phyloP scores from a whole-genome alignment of 352 stramenopile genomes.

The Pythium dissimile region DNA sequence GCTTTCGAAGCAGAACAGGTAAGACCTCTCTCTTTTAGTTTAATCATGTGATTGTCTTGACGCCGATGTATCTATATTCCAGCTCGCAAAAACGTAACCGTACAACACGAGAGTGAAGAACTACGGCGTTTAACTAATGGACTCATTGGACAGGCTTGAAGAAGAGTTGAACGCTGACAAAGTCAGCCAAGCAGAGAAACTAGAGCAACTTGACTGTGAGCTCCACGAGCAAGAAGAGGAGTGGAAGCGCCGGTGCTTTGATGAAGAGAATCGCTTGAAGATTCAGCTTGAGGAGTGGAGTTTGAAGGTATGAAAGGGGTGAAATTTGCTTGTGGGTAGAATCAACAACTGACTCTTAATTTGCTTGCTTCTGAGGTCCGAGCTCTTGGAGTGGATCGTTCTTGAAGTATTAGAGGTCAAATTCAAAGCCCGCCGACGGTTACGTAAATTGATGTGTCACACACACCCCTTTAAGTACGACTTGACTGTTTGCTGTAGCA shows the following conservation, averaged over 20 bases:
- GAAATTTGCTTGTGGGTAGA: not conserved
- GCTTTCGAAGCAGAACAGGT: too few relatives aligned
- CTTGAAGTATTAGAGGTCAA: too few relatives aligned
- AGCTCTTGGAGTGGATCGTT: constrained; percentile 3
- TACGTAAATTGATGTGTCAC: constrained; percentile 15
- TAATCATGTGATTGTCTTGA: not conserved
- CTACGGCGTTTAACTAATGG: not conserved
- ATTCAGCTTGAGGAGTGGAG: constrained; percentile 14
- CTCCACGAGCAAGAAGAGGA: constrained; percentile 9
- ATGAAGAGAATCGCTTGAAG: constrained; percentile 18
- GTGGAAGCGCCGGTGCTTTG: constrained; percentile 17
- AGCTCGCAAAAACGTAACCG: not conserved
- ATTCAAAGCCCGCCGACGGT: not conserved
- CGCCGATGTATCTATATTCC: too few relatives aligned
- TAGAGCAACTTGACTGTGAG: not conserved
- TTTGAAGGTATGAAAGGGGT: constrained; percentile 11
- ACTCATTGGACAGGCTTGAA: not conserved
- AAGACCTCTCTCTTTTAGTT: too few relatives aligned
- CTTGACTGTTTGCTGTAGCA: not conserved
- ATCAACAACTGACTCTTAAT: not conserved
- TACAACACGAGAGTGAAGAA: not conserved
- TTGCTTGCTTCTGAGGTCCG: too few relatives aligned
- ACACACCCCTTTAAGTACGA: constrained; percentile 16
- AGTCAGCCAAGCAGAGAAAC: not conserved
- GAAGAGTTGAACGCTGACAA: not conserved